These are phyloP conservation scores for Cytospora chrysosperma DNA, from an alignment of 2,329 filamentous ascomycete genomes.

Conservation along the genomic window DNA sequence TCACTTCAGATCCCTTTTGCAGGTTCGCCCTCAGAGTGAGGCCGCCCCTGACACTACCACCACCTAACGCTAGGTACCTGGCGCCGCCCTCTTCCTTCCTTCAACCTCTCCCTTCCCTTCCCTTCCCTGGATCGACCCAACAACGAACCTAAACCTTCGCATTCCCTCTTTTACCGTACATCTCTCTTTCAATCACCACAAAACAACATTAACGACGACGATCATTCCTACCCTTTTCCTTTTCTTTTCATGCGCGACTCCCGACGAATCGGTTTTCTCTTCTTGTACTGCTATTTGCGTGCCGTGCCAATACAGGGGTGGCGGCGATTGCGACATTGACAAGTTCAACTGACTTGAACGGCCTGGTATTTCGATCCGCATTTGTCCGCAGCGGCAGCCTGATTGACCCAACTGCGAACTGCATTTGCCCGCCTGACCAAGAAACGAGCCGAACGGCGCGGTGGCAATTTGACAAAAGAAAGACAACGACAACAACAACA, in stretches of 20 bases:
- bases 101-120: not conserved
- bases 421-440: not conserved
- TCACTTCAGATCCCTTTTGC: not conserved
- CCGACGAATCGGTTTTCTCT: not conserved
- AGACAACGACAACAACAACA: not conserved
- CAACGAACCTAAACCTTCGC: conserved; percentile 5
- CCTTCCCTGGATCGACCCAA: not conserved
- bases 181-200: not conserved
- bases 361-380: not conserved
- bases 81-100: not conserved
- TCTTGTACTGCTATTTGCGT: not conserved
- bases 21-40: too few species aligned
- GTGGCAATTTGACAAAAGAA: not conserved
- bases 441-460: not conserved
- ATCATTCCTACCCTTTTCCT: not conserved
- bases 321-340: not conserved
- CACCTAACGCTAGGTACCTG: not conserved
- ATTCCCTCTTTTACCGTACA: conserved; percentile 1
- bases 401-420: conserved; percentile 16
- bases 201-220: not conserved
- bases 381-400: not conserved
- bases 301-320: not conserved
- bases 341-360: not conserved
- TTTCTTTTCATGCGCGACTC: not conserved
- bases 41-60: not conserved